Conservation (phyloP, 495 filamentous ascomycete species). For the Hypomontagnella monticulosa region DNA sequence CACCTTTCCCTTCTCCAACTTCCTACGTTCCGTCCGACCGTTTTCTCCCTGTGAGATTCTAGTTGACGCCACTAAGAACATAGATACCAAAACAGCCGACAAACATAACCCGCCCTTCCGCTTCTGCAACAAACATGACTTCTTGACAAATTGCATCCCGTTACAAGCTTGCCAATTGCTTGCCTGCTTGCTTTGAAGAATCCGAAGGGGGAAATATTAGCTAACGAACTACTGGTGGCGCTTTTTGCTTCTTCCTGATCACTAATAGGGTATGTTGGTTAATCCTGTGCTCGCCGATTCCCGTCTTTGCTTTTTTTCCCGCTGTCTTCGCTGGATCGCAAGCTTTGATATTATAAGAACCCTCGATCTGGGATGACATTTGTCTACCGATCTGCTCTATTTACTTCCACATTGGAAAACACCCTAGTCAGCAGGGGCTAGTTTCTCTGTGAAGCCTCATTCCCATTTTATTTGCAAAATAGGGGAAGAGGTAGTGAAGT, state of each 20-base stretch:
- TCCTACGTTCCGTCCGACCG: conserved; percentile 8
- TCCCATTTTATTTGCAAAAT: conserved; percentile 32
- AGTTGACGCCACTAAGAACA: too few relatives aligned
- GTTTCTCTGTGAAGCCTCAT: conserved; percentile 30
- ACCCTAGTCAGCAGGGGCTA: conserved; percentile 33
- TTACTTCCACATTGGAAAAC: conserved; percentile 28
- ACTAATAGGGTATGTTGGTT: conserved; percentile 36
- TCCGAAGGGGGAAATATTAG: background rate
- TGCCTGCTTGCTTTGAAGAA: conserved; percentile 12
- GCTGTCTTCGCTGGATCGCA: background rate
- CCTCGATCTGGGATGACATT: too few relatives aligned
- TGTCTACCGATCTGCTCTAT: conserved; percentile 34
- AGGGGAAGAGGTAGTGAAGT: conserved; percentile 25
- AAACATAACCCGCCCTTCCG: background rate
- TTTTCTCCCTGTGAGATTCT: background rate
- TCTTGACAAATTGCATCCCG: conserved; percentile 1
- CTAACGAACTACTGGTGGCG: conserved; percentile 8
- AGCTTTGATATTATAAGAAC: too few relatives aligned
- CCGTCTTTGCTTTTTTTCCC: conserved; percentile 20
- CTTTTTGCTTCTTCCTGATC: conserved; percentile 26
- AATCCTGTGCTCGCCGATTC: conserved; percentile 11
- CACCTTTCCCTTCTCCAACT: conserved; percentile 23
- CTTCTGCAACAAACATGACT: conserved; percentile 14
- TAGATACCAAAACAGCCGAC: background rate
- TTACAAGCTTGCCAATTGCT: conserved; percentile 5